Evolutionary conservation across 169 alveolate genomes (phyloP).

Genomic region (Eimeria necatrix): DNA sequence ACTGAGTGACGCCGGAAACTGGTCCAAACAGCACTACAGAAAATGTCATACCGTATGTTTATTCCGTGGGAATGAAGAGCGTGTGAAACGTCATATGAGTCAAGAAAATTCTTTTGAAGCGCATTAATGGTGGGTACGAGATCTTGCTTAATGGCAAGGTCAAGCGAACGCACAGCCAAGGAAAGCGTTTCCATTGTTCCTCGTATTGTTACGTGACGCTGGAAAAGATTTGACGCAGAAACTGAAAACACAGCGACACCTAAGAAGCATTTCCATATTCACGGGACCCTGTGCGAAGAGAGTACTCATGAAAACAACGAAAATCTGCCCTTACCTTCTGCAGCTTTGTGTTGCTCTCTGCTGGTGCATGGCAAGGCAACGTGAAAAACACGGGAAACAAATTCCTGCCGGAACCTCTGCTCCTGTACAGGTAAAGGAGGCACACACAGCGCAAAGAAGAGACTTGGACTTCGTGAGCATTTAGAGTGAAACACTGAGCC

Average conservation of each 20-base stretch:
- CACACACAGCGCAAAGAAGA: neutral
- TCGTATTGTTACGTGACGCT: slow-evolving; percentile 44
- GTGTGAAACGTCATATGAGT: slow-evolving; percentile 67
- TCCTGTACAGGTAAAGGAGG: slow-evolving; percentile 47
- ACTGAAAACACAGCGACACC: neutral
- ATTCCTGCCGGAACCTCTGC: slow-evolving; percentile 67
- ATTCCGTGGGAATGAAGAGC: slow-evolving; percentile 78
- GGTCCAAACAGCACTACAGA: neutral
- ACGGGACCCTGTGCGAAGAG: neutral
- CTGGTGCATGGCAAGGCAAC: slow-evolving; percentile 77
- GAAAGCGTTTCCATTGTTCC: slow-evolving; percentile 66
- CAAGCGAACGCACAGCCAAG: slow-evolving; percentile 70
- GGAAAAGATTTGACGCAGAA: slow-evolving; percentile 49
- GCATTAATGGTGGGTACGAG: slow-evolving; percentile 73
- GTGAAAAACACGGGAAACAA: slow-evolving; percentile 71
- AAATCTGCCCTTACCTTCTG: slow-evolving; percentile 17
- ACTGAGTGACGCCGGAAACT: neutral
- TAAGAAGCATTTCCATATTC: neutral
- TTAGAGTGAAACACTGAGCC: too few species aligned
- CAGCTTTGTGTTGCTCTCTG: slow-evolving; percentile 62
- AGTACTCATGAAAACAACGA: too few species aligned
- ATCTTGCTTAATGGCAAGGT: slow-evolving; percentile 63
- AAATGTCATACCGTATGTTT: slow-evolving; percentile 57
- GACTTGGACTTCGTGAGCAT: too few species aligned
- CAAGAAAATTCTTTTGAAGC: slow-evolving; percentile 66